Conservation (phyloP, 106 monocot species). For the Acanthochlamys bracteata region DNA sequence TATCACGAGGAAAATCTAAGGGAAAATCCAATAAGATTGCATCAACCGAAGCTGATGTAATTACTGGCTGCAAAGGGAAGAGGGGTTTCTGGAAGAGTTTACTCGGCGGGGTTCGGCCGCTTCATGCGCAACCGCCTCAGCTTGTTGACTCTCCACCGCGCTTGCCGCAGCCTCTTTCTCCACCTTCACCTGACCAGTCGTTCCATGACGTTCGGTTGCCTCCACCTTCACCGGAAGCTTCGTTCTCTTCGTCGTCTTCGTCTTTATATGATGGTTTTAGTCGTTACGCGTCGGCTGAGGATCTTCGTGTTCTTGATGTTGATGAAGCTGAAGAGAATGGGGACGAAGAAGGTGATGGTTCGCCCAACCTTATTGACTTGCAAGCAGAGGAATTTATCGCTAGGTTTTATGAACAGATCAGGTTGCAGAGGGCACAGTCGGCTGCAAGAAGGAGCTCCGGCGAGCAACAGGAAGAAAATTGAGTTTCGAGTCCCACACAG, state of each 20-base stretch:
- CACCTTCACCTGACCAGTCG: neutral
- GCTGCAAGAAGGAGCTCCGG: neutral
- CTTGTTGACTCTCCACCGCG: neutral
- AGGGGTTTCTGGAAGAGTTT: neutral
- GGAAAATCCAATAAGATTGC: neutral
- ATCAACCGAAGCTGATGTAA: neutral
- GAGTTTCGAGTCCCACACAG: too few relatives aligned
- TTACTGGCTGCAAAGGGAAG: neutral
- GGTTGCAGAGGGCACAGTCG: neutral
- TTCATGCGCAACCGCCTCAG: neutral
- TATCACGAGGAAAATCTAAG: neutral
- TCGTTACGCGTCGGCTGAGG: conserved; percentile 9
- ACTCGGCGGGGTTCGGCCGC: neutral
- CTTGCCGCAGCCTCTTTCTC: neutral
- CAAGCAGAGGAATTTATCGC: conserved; percentile 12
- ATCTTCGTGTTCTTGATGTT: neutral
- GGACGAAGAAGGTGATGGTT: neutral
- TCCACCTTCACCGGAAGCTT: neutral
- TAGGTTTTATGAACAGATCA: conserved; percentile 11
- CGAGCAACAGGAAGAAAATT: too few relatives aligned
- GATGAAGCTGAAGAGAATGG: neutral
- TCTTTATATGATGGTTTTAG: neutral
- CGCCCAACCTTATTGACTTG: conserved; percentile 4
- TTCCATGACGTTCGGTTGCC: neutral
- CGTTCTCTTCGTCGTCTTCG: neutral